Conservation (phyloP, 1,139 yeast genomes). For the Barnettozyma hawaiiensis region DNA sequence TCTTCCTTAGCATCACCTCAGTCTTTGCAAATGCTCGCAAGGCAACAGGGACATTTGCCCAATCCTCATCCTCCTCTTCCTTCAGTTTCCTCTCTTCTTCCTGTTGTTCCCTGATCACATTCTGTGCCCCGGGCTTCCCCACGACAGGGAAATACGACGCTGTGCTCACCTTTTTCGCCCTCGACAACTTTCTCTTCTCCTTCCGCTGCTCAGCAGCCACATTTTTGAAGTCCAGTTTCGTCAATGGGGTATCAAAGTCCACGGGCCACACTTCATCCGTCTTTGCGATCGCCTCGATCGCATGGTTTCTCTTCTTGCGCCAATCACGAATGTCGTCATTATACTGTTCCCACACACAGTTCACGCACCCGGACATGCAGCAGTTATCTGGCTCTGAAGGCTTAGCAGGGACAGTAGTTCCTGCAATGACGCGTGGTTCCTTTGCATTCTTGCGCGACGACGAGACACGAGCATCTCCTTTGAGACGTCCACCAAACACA, state of each 20-base stretch:
- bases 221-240: constrained; percentile 33
- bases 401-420: constrained; percentile 67
- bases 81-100: constrained; percentile 8
- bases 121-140: constrained; percentile 32
- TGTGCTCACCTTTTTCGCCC: constrained; percentile 23
- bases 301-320: constrained; percentile 54
- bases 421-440: constrained; percentile 52
- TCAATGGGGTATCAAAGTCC: constrained; percentile 70
- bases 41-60: constrained; percentile 71
- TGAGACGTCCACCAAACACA: constrained; percentile 55
- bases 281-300: constrained; percentile 49
- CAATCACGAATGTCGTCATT: constrained; percentile 85
- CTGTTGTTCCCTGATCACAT: constrained; percentile 21
- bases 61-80: constrained; percentile 39
- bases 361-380: constrained; percentile 95
- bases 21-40: constrained; percentile 80
- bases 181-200: constrained; percentile 22
- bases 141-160: constrained; percentile 29
- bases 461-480: constrained; percentile 47
- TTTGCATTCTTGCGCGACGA: constrained; percentile 43
- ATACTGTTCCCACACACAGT: constrained; percentile 94
- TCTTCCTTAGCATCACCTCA: constrained; percentile 58
- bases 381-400: constrained; percentile 94
- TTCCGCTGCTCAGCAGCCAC: constrained; percentile 33
- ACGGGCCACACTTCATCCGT: constrained; percentile 70